Evolutionary conservation across 2,329 filamentous ascomycete species (phyloP).

Genomic region (Neurospora sp.): DNA sequence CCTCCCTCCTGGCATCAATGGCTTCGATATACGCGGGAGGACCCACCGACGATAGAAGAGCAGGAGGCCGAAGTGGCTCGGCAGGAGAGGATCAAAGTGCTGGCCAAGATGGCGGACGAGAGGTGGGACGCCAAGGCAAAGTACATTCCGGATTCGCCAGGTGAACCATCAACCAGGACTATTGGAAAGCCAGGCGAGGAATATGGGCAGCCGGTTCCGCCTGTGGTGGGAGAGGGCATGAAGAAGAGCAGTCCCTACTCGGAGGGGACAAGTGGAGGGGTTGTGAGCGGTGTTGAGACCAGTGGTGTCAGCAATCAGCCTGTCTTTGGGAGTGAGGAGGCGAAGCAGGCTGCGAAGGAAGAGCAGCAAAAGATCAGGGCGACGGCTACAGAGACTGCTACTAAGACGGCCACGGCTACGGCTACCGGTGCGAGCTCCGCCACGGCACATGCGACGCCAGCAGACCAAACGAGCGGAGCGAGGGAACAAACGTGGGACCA

Average conservation of each 20-base stretch:
- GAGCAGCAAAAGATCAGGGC: neutral
- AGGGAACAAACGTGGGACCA: neutral
- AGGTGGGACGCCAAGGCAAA: conserved; percentile 52
- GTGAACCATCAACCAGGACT: conserved; percentile 1
- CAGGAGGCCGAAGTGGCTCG: conserved; percentile 43
- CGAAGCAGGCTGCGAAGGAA: neutral
- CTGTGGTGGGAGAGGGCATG: conserved; percentile 13
- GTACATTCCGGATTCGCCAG: conserved; percentile 29
- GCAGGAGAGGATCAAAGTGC: conserved; percentile 40
- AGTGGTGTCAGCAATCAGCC: neutral
- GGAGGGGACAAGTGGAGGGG: conserved; percentile 5
- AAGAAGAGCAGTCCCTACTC: conserved; percentile 7
- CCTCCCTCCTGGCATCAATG: conserved; percentile 59
- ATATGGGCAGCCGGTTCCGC: conserved; percentile 20
- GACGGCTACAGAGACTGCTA: neutral
- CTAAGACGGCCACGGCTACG: neutral
- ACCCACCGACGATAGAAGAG: conserved; percentile 47
- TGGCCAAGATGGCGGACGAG: conserved; percentile 53
- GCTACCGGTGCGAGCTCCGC: neutral
- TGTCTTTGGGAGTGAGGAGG: neutral
- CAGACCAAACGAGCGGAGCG: conserved; percentile 1
- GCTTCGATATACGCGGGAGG: conserved; percentile 48
- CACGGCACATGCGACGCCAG: neutral
- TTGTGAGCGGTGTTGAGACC: neutral
- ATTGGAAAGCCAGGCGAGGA: conserved; percentile 4